Percentiles rank a stretch among this genome's conserved stretches.
Conservation (phyloP, 2,329 filamentous ascomycete genomes). For the Ophioceras dolichostomum region DNA sequence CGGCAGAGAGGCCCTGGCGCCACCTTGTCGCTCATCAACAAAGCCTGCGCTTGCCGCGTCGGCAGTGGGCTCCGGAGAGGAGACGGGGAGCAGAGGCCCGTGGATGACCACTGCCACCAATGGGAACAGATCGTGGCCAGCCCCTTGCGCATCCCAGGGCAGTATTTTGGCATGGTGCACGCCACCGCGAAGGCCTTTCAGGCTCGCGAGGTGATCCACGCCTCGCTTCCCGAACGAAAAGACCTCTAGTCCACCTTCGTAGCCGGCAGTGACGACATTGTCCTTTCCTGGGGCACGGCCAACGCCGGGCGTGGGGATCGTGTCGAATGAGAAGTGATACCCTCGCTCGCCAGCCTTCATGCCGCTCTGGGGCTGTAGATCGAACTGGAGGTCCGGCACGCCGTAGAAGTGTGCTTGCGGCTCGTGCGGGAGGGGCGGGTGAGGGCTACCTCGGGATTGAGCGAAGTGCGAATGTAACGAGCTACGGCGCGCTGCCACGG, state of each 20-base stretch:
- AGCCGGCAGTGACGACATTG: slow-evolving; percentile 64
- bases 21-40: not conserved
- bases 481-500: slow-evolving; percentile 25
- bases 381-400: slow-evolving; percentile 58
- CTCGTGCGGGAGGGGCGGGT: slow-evolving; percentile 62
- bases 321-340: slow-evolving; percentile 75
- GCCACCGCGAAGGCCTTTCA: slow-evolving; percentile 68
- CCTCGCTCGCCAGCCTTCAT: slow-evolving; percentile 55
- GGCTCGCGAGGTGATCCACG: slow-evolving; percentile 53
- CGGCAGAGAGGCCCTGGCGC: slow-evolving; percentile 14
- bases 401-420: slow-evolving; percentile 69
- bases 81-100: slow-evolving; percentile 50
- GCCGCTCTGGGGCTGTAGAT: slow-evolving; percentile 33
- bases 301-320: slow-evolving; percentile 34
- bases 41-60: not conserved
- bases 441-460: slow-evolving; percentile 29
- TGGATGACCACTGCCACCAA: slow-evolving; percentile 72
- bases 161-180: slow-evolving; percentile 76
- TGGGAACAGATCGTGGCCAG: slow-evolving; percentile 46
- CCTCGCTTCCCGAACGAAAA: slow-evolving; percentile 62
- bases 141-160: slow-evolving; percentile 48
- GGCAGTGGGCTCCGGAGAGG: slow-evolving; percentile 17
- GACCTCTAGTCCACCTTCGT: slow-evolving; percentile 68
- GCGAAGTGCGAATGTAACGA: slow-evolving; percentile 39
- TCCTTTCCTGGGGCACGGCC: slow-evolving; percentile 31